Percentiles rank a stretch among this genome's conserved stretches.
Evolutionary conservation across 306 rosid genomes (phyloP).

Genomic region (Gillenia trifoliata): DNA sequence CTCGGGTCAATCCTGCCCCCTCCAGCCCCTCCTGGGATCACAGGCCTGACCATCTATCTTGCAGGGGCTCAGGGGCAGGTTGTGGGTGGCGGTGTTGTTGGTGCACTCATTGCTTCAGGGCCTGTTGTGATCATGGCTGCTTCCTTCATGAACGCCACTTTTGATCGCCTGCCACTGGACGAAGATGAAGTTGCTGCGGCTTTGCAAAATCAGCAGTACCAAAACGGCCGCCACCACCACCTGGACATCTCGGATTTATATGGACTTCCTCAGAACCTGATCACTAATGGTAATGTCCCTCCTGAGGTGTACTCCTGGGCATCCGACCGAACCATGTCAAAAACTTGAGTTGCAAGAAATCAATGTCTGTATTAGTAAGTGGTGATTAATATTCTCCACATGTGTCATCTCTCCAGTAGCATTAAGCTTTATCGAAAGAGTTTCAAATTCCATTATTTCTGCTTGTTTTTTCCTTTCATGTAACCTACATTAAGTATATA

Average conservation of each 20-base stretch:
- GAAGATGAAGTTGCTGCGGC: constrained; percentile 58
- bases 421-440: constrained; percentile 3
- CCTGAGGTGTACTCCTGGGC: constrained; percentile 73
- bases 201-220: constrained; percentile 64
- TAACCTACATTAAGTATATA: neutral
- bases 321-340: constrained; percentile 50
- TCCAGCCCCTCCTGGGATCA: constrained; percentile 79
- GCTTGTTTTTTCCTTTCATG: constrained; percentile 6
- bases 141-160: constrained; percentile 76
- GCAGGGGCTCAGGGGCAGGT: constrained; percentile 89
- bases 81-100: constrained; percentile 68
- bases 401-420: neutral
- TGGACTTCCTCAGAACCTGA: constrained; percentile 68
- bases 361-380: neutral
- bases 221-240: constrained; percentile 53
- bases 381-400: constrained; percentile 8
- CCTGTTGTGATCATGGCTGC: constrained; percentile 84
- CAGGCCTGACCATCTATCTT: constrained; percentile 61
- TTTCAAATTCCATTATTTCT: neutral
- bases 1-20: constrained; percentile 78
- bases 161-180: constrained; percentile 72
- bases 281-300: constrained; percentile 55
- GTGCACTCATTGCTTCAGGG: constrained; percentile 73
- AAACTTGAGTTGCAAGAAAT: constrained; percentile 34
- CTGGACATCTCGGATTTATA: constrained; percentile 58